Evolutionary conservation across 768 basidiomycete genomes (phyloP).

Genomic region (Mycena indigotica): DNA sequence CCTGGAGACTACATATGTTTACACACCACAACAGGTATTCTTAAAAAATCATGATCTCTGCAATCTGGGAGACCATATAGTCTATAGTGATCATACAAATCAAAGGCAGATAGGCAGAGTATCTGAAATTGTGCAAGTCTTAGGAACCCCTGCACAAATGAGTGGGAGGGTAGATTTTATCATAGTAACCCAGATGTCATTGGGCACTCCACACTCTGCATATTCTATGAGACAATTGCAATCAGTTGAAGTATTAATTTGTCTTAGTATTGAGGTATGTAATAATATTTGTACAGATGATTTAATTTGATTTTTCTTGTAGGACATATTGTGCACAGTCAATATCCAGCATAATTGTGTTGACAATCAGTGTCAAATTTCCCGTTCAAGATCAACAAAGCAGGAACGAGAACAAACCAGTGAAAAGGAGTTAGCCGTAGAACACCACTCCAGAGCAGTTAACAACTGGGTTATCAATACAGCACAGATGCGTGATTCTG

Average conservation of each 20-base stretch:
- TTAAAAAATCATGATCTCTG: slow-evolving; percentile 7
- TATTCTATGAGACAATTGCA: slow-evolving; percentile 10
- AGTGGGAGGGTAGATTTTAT: slow-evolving; percentile 2
- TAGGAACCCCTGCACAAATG: neutral
- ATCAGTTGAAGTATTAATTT: neutral
- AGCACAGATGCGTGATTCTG: slow-evolving; percentile 15
- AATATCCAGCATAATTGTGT: slow-evolving; percentile 28
- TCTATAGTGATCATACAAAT: neutral
- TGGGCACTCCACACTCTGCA: neutral
- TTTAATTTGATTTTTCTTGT: neutral
- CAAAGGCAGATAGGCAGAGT: slow-evolving; percentile 1
- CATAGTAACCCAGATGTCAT: neutral
- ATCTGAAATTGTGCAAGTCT: slow-evolving; percentile 10
- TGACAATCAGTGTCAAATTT: slow-evolving; percentile 14
- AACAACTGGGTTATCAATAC: slow-evolving; percentile 10
- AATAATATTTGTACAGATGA: too few relatives aligned
- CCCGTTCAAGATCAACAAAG: neutral
- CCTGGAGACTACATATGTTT: neutral
- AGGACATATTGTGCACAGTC: slow-evolving; percentile 23
- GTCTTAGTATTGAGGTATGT: neutral
- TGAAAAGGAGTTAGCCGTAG: neutral
- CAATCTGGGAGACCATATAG: neutral
- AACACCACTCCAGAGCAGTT: neutral
- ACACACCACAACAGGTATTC: neutral
- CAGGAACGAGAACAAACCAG: slow-evolving; percentile 17